These are phyloP conservation scores for Erucastrum elatum DNA, from an alignment of 345 rosid genomes.

Conservation along the genomic window DNA sequence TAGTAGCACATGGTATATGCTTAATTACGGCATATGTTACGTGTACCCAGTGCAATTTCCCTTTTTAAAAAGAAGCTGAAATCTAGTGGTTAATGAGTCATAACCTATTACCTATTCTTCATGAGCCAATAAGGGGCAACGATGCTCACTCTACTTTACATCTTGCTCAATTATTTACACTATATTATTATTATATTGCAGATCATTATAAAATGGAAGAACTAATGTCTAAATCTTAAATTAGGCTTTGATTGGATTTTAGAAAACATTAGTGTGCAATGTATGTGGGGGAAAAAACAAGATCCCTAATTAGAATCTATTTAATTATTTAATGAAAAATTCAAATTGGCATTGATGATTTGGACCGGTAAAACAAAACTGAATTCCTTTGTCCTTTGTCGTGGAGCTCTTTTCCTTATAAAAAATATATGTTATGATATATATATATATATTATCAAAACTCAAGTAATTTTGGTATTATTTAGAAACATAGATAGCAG, in stretches of 20 bases:
- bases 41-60: too few relatives aligned
- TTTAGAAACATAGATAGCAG: too few relatives aligned
- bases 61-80: not conserved
- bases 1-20: too few relatives aligned
- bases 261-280: slow-evolving; percentile 2
- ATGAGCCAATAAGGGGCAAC: slow-evolving; percentile 32
- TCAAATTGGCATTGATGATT: slow-evolving; percentile 1
- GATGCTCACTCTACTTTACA: slow-evolving; percentile 30
- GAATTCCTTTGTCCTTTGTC: slow-evolving; percentile 35
- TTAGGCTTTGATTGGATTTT: slow-evolving; percentile 24
- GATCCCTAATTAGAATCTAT: not conserved
- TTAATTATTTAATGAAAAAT: not conserved
- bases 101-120: slow-evolving; percentile 39
- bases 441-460: too few relatives aligned
- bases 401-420: not conserved
- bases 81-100: slow-evolving; percentile 43
- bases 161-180: slow-evolving; percentile 26
- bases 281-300: slow-evolving; percentile 27
- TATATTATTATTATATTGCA: slow-evolving; percentile 28
- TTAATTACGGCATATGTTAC: too few relatives aligned
- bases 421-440: too few relatives aligned
- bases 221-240: slow-evolving; percentile 14
- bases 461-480: too few relatives aligned
- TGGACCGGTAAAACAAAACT: slow-evolving; percentile 12
- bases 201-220: slow-evolving; percentile 20